Evolutionary conservation across 192 early-diverging fungal genomes (phyloP).

Genomic region (Coemansia sp.): DNA sequence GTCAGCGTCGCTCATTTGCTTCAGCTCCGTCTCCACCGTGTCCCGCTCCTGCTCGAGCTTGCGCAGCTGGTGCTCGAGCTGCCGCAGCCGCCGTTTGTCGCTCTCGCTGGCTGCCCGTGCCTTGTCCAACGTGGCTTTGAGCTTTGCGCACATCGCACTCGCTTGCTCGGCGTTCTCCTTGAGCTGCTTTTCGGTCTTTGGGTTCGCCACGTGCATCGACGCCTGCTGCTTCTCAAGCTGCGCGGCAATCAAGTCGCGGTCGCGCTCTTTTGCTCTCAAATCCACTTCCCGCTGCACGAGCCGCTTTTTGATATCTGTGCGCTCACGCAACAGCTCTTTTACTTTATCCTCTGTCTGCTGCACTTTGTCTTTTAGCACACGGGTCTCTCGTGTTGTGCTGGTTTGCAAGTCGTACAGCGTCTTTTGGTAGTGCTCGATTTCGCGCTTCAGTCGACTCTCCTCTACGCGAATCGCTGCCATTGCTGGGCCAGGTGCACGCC

Average conservation of each 20-base stretch:
- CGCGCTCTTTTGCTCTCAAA: conserved; percentile 31
- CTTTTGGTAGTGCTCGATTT: conserved; percentile 35
- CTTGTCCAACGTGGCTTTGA: conserved; percentile 32
- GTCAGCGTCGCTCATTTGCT: conserved; percentile 19
- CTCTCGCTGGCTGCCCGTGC: conserved; percentile 18
- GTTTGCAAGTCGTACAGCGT: conserved; percentile 19
- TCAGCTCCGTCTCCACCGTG: conserved; percentile 17
- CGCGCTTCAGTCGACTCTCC: conserved; percentile 31
- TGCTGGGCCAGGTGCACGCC: conserved; percentile 10
- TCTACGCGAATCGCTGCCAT: conserved; percentile 32
- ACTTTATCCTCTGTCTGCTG: conserved; percentile 26
- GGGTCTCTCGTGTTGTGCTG: conserved; percentile 20
- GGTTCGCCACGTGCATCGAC: conserved; percentile 12
- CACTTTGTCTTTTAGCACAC: conserved; percentile 21
- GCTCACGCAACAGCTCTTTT: conserved; percentile 37
- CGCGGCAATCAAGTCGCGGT: conserved; percentile 20
- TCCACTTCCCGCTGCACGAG: conserved; percentile 27
- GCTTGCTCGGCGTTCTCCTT: conserved; percentile 39
- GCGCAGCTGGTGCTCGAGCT: conserved; percentile 31
- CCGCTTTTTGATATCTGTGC: conserved; percentile 26
- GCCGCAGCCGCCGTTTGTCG: conserved; percentile 24
- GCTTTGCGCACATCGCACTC: conserved; percentile 18
- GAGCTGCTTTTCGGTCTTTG: conserved; percentile 27
- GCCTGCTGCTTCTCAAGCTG: conserved; percentile 28
- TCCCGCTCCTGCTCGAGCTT: conserved; percentile 41